phyloP scores from a whole-genome alignment of 2,329 filamentous ascomycete species.

The Colletotrichum kahawae region DNA sequence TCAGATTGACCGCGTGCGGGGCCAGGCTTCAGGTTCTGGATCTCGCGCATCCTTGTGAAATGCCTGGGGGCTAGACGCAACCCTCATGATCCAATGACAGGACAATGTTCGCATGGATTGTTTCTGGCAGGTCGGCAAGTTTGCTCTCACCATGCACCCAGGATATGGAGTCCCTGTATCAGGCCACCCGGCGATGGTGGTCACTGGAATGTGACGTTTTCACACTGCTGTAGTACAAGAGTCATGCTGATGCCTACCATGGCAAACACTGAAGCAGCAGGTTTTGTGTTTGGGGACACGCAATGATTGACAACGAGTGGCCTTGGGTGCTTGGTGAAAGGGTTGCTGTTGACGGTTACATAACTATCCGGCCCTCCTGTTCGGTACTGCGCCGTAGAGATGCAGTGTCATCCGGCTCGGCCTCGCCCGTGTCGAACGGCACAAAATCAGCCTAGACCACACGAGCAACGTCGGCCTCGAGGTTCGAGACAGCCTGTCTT shows the following conservation, averaged over 20 bases:
- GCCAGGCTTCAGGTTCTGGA: not conserved
- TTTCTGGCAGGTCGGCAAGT: not conserved
- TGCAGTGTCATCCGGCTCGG: not conserved
- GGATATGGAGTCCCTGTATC: not conserved
- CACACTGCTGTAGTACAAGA: not conserved
- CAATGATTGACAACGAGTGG: not conserved
- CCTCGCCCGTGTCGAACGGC: not conserved
- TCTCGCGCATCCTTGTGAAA: not conserved
- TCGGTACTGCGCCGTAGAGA: not conserved
- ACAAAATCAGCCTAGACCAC: not conserved
- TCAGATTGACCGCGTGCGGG: not conserved
- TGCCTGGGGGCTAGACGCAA: not conserved
- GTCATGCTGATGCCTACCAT: not conserved
- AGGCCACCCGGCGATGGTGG: not conserved
- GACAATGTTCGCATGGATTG: not conserved
- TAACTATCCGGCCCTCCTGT: not conserved
- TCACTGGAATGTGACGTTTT: not conserved
- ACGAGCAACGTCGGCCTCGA: constrained; percentile 23
- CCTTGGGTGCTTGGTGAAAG: not conserved
- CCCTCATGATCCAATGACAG: not conserved
- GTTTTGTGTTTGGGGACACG: not conserved
- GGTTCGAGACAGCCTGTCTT: constrained; percentile 25
- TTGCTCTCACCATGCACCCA: not conserved
- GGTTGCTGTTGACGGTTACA: not conserved
- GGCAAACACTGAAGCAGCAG: not conserved